phyloP scores from a whole-genome alignment of 805 yeast species.

The Saccharomycopsis javanensis region DNA sequence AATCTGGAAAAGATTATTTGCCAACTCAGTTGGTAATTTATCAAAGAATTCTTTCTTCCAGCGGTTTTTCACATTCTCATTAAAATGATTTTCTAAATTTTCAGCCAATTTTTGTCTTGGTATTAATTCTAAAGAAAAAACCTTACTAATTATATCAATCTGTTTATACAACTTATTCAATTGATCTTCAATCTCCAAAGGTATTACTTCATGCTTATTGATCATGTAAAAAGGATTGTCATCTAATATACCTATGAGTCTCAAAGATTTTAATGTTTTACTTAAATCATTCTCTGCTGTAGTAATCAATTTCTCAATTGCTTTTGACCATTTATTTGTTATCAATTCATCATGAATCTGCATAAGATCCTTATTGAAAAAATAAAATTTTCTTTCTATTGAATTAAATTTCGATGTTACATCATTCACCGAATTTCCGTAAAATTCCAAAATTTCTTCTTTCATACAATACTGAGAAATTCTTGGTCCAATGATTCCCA shows the following conservation, averaged over 20 bases:
- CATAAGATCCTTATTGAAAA: slow-evolving; percentile 32
- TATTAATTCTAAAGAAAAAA: slow-evolving; percentile 4
- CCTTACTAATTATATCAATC: slow-evolving; percentile 4
- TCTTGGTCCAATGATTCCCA: slow-evolving; percentile 29
- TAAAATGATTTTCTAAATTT: neutral
- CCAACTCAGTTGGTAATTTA: slow-evolving; percentile 4
- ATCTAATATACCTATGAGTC: slow-evolving; percentile 2
- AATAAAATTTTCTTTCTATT: slow-evolving; percentile 33
- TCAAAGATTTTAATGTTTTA: neutral
- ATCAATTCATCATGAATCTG: slow-evolving; percentile 37
- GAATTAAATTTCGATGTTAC: slow-evolving; percentile 32
- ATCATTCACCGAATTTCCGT: slow-evolving; percentile 20
- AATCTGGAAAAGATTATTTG: neutral
- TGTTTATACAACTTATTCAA: slow-evolving; percentile 1
- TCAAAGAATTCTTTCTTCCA: slow-evolving; percentile 6
- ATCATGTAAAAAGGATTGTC: neutral
- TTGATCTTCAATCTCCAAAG: slow-evolving; percentile 13
- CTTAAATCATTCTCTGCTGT: neutral
- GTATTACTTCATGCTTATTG: slow-evolving; percentile 9
- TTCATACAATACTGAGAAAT: slow-evolving; percentile 25
- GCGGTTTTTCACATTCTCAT: neutral
- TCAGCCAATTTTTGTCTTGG: neutral
- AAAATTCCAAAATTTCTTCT: slow-evolving; percentile 18
- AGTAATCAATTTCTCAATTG: slow-evolving; percentile 37
- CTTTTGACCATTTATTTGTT: slow-evolving; percentile 46